phyloP scores from a whole-genome alignment of 1,284 basidiomycete species.

The Rhodotorula sp. region DNA sequence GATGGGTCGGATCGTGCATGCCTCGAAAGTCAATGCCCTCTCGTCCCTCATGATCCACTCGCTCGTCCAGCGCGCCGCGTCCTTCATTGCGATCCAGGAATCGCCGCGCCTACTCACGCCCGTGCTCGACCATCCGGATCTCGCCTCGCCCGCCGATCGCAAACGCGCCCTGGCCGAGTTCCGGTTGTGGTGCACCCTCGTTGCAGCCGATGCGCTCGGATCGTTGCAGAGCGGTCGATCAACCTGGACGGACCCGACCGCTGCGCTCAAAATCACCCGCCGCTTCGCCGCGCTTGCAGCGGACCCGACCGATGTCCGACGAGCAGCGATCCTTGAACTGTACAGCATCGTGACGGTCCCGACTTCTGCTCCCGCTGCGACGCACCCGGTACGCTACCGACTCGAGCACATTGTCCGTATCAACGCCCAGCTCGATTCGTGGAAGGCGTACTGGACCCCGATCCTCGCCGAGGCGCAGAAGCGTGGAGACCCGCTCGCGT shows the following conservation, averaged over 20 bases:
- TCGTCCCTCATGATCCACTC: slow-evolving; percentile 35
- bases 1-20: slow-evolving; percentile 20
- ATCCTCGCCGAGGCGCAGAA: slow-evolving; percentile 25
- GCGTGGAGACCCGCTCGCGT: slow-evolving; percentile 32
- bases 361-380: slow-evolving; percentile 4
- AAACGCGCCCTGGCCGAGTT: slow-evolving; percentile 22
- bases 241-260: slow-evolving; percentile 24
- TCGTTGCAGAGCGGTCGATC: slow-evolving; percentile 32
- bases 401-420: slow-evolving; percentile 31
- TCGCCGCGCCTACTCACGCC: slow-evolving; percentile 15
- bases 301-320: slow-evolving; percentile 33
- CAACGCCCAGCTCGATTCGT: slow-evolving; percentile 31
- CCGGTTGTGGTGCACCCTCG: slow-evolving; percentile 23
- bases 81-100: slow-evolving; percentile 24
- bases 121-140: slow-evolving; percentile 14
- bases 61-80: slow-evolving; percentile 25
- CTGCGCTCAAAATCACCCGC: slow-evolving; percentile 20
- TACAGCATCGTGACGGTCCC: slow-evolving; percentile 33
- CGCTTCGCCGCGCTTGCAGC: slow-evolving; percentile 19
- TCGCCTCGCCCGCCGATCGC: slow-evolving; percentile 3
- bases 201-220: slow-evolving; percentile 27
- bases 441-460: slow-evolving; percentile 32
- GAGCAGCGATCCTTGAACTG: slow-evolving; percentile 28
- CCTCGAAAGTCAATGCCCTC: slow-evolving; percentile 34
- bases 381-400: slow-evolving; percentile 27